Evolutionary conservation across 371 early-diverging fungal genomes (phyloP).

Genomic region (Actinomortierella ambigua): DNA sequence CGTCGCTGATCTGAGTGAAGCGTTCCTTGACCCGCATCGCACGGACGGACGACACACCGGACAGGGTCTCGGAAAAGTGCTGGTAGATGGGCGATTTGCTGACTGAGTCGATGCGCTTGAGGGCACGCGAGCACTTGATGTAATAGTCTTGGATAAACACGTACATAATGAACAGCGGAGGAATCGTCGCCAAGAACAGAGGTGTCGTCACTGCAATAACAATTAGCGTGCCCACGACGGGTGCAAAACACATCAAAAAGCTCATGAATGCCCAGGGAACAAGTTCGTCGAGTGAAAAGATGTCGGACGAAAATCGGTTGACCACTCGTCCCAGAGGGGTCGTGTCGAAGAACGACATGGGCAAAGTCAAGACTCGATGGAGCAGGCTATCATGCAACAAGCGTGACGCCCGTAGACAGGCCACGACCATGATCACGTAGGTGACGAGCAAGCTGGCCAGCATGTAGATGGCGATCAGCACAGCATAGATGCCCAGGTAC

Average conservation of each 20-base stretch:
- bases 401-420: slow-evolving; percentile 34
- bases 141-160: slow-evolving; percentile 69
- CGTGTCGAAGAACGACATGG: slow-evolving; percentile 76
- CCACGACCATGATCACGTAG: slow-evolving; percentile 32
- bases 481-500: slow-evolving; percentile 40
- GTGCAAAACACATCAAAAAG: slow-evolving; percentile 13
- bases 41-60: slow-evolving; percentile 80
- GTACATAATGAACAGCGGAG: slow-evolving; percentile 52
- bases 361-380: slow-evolving; percentile 52
- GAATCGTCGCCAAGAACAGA: slow-evolving; percentile 36
- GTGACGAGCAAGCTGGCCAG: slow-evolving; percentile 31
- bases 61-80: slow-evolving; percentile 76
- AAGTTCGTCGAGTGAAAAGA: slow-evolving; percentile 23
- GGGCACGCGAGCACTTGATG: slow-evolving; percentile 68
- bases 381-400: slow-evolving; percentile 51
- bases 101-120: slow-evolving; percentile 82
- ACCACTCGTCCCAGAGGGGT: slow-evolving; percentile 82
- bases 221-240: slow-evolving; percentile 30
- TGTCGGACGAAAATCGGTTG: slow-evolving; percentile 68
- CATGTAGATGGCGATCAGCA: slow-evolving; percentile 22
- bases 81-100: slow-evolving; percentile 83
- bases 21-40: slow-evolving; percentile 62
- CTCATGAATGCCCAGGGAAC: slow-evolving; percentile 31
- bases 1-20: slow-evolving; percentile 61
- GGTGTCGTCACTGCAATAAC: slow-evolving; percentile 38